Conservation (phyloP, 441 rosid genomes). For the Adansonia rubrostipa region DNA sequence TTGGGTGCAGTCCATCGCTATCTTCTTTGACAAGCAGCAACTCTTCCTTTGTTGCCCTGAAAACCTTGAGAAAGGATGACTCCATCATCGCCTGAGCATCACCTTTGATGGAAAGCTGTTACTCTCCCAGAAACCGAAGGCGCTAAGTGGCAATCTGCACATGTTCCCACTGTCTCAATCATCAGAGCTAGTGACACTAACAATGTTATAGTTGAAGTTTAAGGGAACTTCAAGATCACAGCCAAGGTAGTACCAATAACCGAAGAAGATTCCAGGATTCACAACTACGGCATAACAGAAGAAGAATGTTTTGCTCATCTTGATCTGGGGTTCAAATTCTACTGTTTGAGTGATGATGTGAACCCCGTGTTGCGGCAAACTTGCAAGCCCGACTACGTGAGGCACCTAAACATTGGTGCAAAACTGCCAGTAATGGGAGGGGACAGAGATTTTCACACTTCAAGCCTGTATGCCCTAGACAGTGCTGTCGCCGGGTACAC, state of each 20-base stretch:
- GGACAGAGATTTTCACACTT: conserved; percentile 46
- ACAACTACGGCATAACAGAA: conserved; percentile 55
- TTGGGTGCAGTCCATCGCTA: conserved; percentile 64
- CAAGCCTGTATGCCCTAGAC: conserved; percentile 48
- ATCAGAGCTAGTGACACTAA: conserved; percentile 46
- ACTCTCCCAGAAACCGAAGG: conserved; percentile 41
- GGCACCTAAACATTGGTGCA: conserved; percentile 53
- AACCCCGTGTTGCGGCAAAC: conserved; percentile 67
- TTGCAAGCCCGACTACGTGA: conserved; percentile 49
- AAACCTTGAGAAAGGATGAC: conserved; percentile 66
- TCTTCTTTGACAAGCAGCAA: conserved; percentile 52
- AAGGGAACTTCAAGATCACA: conserved; percentile 52
- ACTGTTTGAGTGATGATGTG: conserved; percentile 47
- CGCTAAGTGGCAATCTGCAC: conserved; percentile 45
- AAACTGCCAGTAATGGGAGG: conserved; percentile 66
- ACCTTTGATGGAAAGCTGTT: conserved; percentile 50
- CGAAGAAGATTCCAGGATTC: conserved; percentile 62
- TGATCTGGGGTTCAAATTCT: conserved; percentile 63
- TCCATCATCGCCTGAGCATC: conserved; percentile 44
- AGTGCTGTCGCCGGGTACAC: conserved; percentile 49
- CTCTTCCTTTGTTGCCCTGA: conserved; percentile 54
- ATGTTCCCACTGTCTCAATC: conserved; percentile 39
- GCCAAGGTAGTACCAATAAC: conserved; percentile 65
- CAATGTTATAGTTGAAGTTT: conserved; percentile 42
- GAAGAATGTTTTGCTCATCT: conserved; percentile 66